Evolutionary conservation across 1,284 basidiomycete species (phyloP).

Genomic region (Microbotryomycetes sp.): DNA sequence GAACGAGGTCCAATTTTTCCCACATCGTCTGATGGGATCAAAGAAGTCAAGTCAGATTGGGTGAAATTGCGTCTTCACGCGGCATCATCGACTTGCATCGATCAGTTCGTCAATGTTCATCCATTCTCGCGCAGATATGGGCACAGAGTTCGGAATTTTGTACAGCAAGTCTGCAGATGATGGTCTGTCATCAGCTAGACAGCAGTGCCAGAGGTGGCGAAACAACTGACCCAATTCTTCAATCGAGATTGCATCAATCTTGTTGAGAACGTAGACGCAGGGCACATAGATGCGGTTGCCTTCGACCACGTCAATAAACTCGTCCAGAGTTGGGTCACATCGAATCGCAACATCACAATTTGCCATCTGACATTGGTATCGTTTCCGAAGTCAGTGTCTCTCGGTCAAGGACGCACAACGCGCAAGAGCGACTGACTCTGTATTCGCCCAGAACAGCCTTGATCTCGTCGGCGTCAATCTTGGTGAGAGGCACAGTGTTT

Average conservation of each 20-base stretch:
- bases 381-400: background rate
- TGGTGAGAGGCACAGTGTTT: slow-evolving; percentile 94
- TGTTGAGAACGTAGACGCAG: slow-evolving; percentile 50
- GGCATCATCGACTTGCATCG: slow-evolving; percentile 44
- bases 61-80: too few species aligned
- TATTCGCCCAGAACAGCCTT: slow-evolving; percentile 94
- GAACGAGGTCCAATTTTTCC: slow-evolving; percentile 77
- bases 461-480: slow-evolving; percentile 92
- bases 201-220: background rate
- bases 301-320: slow-evolving; percentile 78
- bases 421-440: slow-evolving; percentile 50
- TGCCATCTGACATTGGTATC: slow-evolving; percentile 46
- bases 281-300: slow-evolving; percentile 82
- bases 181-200: background rate
- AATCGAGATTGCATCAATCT: slow-evolving; percentile 95
- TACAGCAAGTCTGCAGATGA: slow-evolving; percentile 64
- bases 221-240: slow-evolving; percentile 61
- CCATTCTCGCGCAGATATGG: slow-evolving; percentile 88
- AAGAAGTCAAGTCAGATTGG: background rate
- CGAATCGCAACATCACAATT: slow-evolving; percentile 93
- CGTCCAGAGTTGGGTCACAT: slow-evolving; percentile 88
- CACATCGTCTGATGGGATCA: slow-evolving; percentile 57
- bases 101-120: slow-evolving; percentile 93
- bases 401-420: too few species aligned
- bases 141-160: slow-evolving; percentile 87